These are phyloP conservation scores for Populus hybrid DNA, from an alignment of 441 rosid species.

Conservation along the genomic window DNA sequence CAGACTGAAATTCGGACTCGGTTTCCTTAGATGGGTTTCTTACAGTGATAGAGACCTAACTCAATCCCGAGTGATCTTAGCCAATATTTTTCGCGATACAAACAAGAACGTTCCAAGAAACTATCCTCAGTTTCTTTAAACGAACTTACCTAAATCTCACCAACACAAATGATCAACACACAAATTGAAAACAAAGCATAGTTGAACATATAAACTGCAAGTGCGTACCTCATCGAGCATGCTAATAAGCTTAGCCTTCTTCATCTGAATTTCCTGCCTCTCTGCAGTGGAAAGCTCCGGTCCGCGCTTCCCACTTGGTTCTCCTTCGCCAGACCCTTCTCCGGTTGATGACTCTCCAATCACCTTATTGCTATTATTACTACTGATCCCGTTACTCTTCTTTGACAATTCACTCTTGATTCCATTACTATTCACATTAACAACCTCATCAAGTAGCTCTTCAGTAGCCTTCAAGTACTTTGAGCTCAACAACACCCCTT, in stretches of 20 bases:
- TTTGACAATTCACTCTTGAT: slow-evolving; percentile 41
- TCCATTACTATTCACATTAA: slow-evolving; percentile 59
- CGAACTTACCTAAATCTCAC: neutral
- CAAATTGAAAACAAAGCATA: neutral
- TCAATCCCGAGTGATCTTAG: neutral
- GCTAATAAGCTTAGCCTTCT: slow-evolving; percentile 81
- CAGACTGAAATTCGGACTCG: neutral
- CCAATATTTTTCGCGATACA: slow-evolving; percentile 5
- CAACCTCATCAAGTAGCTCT: slow-evolving; percentile 93
- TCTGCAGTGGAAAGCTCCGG: slow-evolving; percentile 73
- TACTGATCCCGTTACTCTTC: slow-evolving; percentile 33
- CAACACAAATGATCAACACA: neutral
- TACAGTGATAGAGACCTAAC: slow-evolving; percentile 26
- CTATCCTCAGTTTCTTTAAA: neutral
- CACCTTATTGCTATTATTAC: slow-evolving; percentile 29
- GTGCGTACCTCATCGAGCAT: slow-evolving; percentile 89
- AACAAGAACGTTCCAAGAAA: slow-evolving; percentile 5
- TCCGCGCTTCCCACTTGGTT: slow-evolving; percentile 43
- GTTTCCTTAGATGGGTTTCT: slow-evolving; percentile 7
- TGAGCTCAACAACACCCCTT: slow-evolving; percentile 67
- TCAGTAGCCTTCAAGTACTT: slow-evolving; percentile 91
- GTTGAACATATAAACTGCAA: neutral
- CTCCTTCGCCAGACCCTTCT: slow-evolving; percentile 50
- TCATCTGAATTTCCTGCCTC: slow-evolving; percentile 98
- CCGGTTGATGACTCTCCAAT: slow-evolving; percentile 55